Evolutionary conservation across 495 filamentous ascomycete species (phyloP), one percentile per base, ranked within the genome.

Genomic region (Penicillium salamii): DNA sequence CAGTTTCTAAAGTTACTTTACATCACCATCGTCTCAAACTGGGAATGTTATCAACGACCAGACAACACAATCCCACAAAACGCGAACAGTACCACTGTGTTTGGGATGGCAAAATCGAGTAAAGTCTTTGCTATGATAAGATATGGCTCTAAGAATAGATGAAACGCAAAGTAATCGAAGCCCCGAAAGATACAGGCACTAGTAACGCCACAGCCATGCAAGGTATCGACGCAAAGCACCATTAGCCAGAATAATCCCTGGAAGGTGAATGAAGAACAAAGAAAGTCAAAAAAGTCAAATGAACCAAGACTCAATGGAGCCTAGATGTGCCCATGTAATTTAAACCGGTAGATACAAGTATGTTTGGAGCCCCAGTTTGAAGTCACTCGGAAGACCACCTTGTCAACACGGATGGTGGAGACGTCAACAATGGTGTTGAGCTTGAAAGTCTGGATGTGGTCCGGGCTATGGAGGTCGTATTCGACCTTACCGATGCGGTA

Each of bases 331-430:
- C 75, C 77, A 50, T 74, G 62, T 13, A 78, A 21, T 41, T 68
- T 71, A 28, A 76, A 28, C 11, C 75, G 72, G 53, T 75, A 77
- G 20, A 80, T 52, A 53, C 77, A 80, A 0, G 75, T 77, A 31
- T 66, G 53, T 14, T 68, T 50, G 2, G 62, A 61, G 3, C 74
- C 77, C 74, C 75, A 80, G 39, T 77, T 80, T 2, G 65, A 69
- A 14, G 68, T 75, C 7, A 76, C 65, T 2, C 77, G 64, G 33
- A 78, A 58, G 5, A 68, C 70, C 17, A 78, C 61, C 42, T 70
- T 66, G 34, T 70, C 57, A 12, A 72, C 70, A 5, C 68, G 60
- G 8, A 78, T 48, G 1, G 55, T 64, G 2, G 60, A 61, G 7
- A 72, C 57, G 19, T 75, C 62, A 32, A 76, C 56, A 11, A 67